These are phyloP conservation scores for Pterula multifida DNA, from an alignment of 1,284 basidiomycete species.

Conservation along the genomic window DNA sequence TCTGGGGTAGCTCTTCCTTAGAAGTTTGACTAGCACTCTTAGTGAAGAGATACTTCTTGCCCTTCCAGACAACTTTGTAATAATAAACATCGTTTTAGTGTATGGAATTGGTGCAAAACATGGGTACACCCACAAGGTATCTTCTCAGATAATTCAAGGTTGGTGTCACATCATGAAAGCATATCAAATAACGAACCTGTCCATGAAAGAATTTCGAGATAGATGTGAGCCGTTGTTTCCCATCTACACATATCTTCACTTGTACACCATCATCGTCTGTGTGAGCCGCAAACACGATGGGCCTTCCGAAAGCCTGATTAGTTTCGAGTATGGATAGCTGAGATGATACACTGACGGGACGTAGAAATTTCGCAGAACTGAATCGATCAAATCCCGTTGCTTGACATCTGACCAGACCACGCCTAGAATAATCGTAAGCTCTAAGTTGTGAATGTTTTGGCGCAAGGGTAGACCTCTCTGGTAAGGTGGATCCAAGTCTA, in stretches of 20 bases:
- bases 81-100: neutral
- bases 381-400: slow-evolving; percentile 62
- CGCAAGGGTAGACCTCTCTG: slow-evolving; percentile 40
- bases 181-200: slow-evolving; percentile 42
- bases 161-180: too few relatives aligned
- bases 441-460: neutral
- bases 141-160: too few relatives aligned
- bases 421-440: slow-evolving; percentile 26
- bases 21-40: neutral
- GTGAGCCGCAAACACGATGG: slow-evolving; percentile 44
- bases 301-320: neutral
- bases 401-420: slow-evolving; percentile 63
- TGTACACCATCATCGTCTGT: slow-evolving; percentile 40
- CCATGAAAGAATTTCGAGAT: slow-evolving; percentile 64
- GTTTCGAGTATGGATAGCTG: too few relatives aligned
- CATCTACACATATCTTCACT: slow-evolving; percentile 58
- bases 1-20: slow-evolving; percentile 34
- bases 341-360: slow-evolving; percentile 41
- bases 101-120: neutral
- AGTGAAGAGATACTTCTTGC: neutral
- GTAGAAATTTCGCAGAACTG: slow-evolving; percentile 62
- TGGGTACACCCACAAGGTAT: slow-evolving; percentile 35
- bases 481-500: slow-evolving; percentile 56
- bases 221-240: slow-evolving; percentile 64
- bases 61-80: neutral